Evolutionary conservation across 306 rosid genomes (phyloP).

Genomic region (Rubus idaeus): DNA sequence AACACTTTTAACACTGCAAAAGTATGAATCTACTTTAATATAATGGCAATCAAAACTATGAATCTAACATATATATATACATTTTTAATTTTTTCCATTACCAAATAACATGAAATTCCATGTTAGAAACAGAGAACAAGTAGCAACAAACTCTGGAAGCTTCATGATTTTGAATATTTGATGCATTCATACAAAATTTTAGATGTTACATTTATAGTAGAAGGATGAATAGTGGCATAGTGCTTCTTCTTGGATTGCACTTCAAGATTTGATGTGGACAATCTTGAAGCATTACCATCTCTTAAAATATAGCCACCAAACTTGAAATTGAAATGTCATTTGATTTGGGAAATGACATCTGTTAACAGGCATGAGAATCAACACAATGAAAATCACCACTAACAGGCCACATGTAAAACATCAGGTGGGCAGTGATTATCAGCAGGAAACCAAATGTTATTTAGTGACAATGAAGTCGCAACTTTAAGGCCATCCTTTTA

Average conservation of each 20-base stretch:
- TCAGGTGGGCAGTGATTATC: slow-evolving; percentile 1
- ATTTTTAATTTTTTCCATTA: slow-evolving; percentile 9
- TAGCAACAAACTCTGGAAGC: slow-evolving; percentile 24
- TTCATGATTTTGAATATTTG: slow-evolving; percentile 35
- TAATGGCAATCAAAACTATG: not conserved
- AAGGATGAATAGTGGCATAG: not conserved
- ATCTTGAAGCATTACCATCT: slow-evolving; percentile 37
- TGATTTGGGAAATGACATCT: slow-evolving; percentile 27
- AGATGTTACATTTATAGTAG: slow-evolving; percentile 17
- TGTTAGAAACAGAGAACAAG: slow-evolving; percentile 34
- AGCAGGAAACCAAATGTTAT: not conserved
- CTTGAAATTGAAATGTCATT: slow-evolving; percentile 3
- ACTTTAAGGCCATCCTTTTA: slow-evolving; percentile 7
- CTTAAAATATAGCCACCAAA: slow-evolving; percentile 27
- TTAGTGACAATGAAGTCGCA: not conserved
- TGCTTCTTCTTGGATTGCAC: slow-evolving; percentile 51
- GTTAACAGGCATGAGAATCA: not conserved
- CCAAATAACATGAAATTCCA: slow-evolving; percentile 41
- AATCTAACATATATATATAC: not conserved
- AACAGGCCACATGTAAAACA: slow-evolving; percentile 3
- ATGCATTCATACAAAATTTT: slow-evolving; percentile 12
- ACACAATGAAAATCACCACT: not conserved
- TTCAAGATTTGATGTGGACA: slow-evolving; percentile 49
- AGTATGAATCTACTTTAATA: not conserved
- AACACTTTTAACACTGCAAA: not conserved